Percentiles rank a stretch among this genome's conserved stretches.
These are phyloP conservation scores for Aspergillus tubingensis DNA, from an alignment of 2,329 filamentous ascomycete genomes.

Conservation along the genomic window DNA sequence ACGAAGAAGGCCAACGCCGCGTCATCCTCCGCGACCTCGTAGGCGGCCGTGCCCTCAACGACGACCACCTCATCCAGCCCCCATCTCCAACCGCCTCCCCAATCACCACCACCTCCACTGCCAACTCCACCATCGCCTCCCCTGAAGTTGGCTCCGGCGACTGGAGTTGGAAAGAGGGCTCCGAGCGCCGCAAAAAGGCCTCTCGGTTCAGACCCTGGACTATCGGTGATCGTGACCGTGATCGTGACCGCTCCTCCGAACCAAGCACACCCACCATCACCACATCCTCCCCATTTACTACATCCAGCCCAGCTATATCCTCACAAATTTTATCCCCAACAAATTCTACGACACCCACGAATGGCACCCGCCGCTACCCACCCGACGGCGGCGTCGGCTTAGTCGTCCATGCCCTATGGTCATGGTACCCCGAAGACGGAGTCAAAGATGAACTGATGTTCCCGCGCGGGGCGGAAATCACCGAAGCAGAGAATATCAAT, in stretches of 20 bases:
- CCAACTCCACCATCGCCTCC: conserved; percentile 30
- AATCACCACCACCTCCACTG: background rate
- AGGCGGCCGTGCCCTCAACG: conserved; percentile 70
- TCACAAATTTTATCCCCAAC: conserved; percentile 7
- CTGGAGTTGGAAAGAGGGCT: conserved; percentile 48
- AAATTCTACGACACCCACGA: too few relatives aligned
- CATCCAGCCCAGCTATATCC: conserved; percentile 39
- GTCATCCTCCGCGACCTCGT: conserved; percentile 72
- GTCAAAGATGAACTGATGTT: conserved; percentile 75
- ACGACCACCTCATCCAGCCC: conserved; percentile 51
- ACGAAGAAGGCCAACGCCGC: conserved; percentile 66
- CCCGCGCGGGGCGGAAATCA: conserved; percentile 77
- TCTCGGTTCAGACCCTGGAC: conserved; percentile 32
- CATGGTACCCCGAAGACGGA: conserved; percentile 68
- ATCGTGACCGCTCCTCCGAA: conserved; percentile 14
- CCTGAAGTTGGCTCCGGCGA: conserved; percentile 35
- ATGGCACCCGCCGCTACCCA: conserved; percentile 56
- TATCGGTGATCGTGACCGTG: conserved; percentile 7
- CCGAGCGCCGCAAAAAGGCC: conserved; percentile 41
- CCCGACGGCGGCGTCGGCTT: conserved; percentile 74
- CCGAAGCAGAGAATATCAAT: conserved; percentile 83
- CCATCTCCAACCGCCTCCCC: conserved; percentile 20
- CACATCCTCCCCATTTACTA: conserved; percentile 58
- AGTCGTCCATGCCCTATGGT: conserved; percentile 67
- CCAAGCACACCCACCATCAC: conserved; percentile 22